Percentiles rank a stretch among this genome's conserved stretches.
These are phyloP conservation scores for Gossypium australe DNA, from an alignment of 345 rosid genomes.

Conservation along the genomic window DNA sequence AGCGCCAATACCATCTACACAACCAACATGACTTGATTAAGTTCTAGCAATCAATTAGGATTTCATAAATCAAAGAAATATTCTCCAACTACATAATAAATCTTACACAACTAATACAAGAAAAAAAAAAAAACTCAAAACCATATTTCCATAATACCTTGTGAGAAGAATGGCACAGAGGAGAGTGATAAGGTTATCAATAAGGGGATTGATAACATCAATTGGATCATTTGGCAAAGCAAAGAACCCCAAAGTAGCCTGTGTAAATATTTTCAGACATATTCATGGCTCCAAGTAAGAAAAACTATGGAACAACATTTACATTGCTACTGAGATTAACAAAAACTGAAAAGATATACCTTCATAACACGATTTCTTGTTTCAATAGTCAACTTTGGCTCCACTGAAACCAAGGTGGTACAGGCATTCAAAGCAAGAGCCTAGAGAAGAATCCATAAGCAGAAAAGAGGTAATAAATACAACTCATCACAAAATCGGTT, in stretches of 20 bases:
- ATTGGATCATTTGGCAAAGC: slow-evolving; percentile 82
- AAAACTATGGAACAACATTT: not conserved
- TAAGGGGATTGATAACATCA: slow-evolving; percentile 79
- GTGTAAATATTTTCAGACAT: slow-evolving; percentile 34
- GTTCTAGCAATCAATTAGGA: not conserved
- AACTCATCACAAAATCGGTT: not conserved
- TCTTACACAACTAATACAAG: not conserved
- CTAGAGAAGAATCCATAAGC: slow-evolving; percentile 39
- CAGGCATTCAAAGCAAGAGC: slow-evolving; percentile 95
- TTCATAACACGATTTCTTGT: slow-evolving; percentile 89
- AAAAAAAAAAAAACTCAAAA: not conserved
- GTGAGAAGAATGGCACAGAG: slow-evolving; percentile 95
- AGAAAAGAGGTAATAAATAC: not conserved
- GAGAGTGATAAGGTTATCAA: slow-evolving; percentile 87
- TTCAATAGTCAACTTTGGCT: slow-evolving; percentile 89
- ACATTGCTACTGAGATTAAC: not conserved
- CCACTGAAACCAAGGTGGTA: slow-evolving; percentile 93
- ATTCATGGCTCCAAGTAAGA: not conserved
- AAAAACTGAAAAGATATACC: slow-evolving; percentile 40
- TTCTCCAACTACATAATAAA: not conserved
- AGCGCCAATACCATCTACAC: not conserved
- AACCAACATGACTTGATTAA: not conserved
- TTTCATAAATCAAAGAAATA: not conserved
- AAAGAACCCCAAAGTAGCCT: slow-evolving; percentile 98
- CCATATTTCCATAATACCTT: slow-evolving; percentile 45